phyloP scores from a whole-genome alignment of 2,329 filamentous ascomycete species.

The Exophiala aquamarina region DNA sequence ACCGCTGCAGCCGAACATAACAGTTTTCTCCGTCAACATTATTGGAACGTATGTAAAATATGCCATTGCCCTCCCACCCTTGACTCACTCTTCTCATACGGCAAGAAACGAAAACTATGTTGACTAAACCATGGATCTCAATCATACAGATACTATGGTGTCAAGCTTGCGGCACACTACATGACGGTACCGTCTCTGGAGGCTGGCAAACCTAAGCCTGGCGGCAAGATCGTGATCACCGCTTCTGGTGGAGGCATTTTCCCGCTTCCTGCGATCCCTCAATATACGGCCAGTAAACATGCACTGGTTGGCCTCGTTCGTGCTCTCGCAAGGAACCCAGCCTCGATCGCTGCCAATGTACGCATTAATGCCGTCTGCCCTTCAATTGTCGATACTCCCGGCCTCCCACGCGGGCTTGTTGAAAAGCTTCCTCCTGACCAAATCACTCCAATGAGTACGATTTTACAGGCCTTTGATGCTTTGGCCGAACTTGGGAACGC shows the following conservation, averaged over 20 bases:
- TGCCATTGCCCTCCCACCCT: too few species aligned
- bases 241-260: constrained; percentile 45
- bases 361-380: constrained; percentile 37
- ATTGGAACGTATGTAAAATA: constrained; percentile 9
- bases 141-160: constrained; percentile 41
- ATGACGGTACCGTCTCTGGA: constrained; percentile 39
- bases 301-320: constrained; percentile 49
- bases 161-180: constrained; percentile 53
- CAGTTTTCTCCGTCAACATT: constrained; percentile 7
- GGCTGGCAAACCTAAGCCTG: constrained; percentile 41
- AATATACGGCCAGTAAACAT: constrained; percentile 56
- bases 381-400: constrained; percentile 32
- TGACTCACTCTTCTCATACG: too few species aligned
- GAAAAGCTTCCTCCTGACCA: constrained; percentile 1
- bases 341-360: constrained; percentile 15
- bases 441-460: constrained; percentile 12
- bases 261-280: constrained; percentile 29
- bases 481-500: constrained; percentile 1
- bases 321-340: constrained; percentile 1
- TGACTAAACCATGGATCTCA: too few species aligned
- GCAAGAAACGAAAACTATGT: too few species aligned
- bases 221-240: constrained; percentile 48
- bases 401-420: neutral
- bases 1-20: constrained; percentile 9
- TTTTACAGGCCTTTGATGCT: constrained; percentile 6